Percentiles rank a stretch among this genome's conserved stretches.
phyloP scores from a whole-genome alignment of 352 stramenopile genomes.

The Chrysophaeum taylorii region DNA sequence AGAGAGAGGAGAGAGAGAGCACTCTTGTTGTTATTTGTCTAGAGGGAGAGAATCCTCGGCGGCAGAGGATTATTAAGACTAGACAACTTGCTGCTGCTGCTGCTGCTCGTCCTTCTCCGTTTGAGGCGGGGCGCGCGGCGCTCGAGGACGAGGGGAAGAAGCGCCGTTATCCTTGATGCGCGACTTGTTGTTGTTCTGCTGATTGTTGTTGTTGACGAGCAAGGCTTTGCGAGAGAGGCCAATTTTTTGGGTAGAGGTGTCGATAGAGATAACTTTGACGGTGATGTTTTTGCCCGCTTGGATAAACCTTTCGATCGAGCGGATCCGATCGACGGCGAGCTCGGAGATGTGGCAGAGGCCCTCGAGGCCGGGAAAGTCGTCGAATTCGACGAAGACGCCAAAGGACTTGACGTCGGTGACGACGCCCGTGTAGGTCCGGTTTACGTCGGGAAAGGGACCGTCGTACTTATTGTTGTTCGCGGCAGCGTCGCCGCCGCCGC shows the following conservation, averaged over 20 bases:
- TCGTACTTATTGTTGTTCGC: conserved; percentile 32
- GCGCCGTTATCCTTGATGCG: too few relatives aligned
- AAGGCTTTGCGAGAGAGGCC: neutral
- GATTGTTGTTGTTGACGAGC: neutral
- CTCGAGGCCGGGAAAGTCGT: conserved; percentile 49
- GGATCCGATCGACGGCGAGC: conserved; percentile 49
- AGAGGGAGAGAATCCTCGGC: too few relatives aligned
- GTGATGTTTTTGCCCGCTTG: conserved; percentile 43
- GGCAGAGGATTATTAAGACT: too few relatives aligned
- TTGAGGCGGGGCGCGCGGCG: too few relatives aligned
- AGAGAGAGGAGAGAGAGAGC: too few relatives aligned
- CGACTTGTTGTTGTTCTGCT: neutral
- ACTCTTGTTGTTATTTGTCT: too few relatives aligned
- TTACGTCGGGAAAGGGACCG: conserved; percentile 45
- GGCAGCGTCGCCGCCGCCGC: conserved; percentile 17
- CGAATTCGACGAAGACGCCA: conserved; percentile 56
- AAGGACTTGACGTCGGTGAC: conserved; percentile 47
- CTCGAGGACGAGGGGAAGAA: too few relatives aligned
- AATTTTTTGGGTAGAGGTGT: neutral
- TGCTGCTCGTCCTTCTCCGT: too few relatives aligned
- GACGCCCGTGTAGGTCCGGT: conserved; percentile 37
- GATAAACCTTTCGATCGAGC: conserved; percentile 50
- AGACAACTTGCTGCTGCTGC: too few relatives aligned
- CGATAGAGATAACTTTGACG: conserved; percentile 29
- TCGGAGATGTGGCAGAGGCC: conserved; percentile 64